Evolutionary conservation across 768 basidiomycete species (phyloP).

Genomic region (Lactarius hatsudake): DNA sequence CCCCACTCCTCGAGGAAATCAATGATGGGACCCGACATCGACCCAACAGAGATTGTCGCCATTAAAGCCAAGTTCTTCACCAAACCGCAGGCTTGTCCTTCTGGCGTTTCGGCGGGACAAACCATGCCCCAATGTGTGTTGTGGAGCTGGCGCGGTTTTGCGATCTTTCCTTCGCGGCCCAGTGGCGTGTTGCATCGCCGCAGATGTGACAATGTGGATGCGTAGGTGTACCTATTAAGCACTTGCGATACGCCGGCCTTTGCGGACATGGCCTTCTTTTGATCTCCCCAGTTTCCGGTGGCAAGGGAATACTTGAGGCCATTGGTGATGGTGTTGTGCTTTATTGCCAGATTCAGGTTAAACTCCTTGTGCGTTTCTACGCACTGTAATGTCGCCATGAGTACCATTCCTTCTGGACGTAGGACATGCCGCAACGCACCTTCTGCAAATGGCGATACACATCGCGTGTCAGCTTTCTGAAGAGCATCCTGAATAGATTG

Average conservation of each 20-base stretch:
- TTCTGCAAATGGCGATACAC: constrained; percentile 97
- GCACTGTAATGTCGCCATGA: constrained; percentile 53
- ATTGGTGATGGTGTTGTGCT: constrained; percentile 96
- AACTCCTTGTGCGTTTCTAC: constrained; percentile 97
- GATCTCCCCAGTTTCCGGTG: constrained; percentile 99
- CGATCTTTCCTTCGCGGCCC: constrained; percentile 97
- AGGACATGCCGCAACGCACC: constrained; percentile 43
- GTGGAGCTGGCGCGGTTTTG: constrained; percentile 97
- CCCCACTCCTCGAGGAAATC: constrained; percentile 99
- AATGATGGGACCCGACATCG: constrained; percentile 91
- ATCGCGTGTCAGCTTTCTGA: constrained; percentile 94
- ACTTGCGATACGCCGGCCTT: constrained; percentile 99
- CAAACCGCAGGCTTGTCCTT: constrained; percentile 98
- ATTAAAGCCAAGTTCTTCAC: constrained; percentile 98
- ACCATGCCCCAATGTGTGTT: constrained; percentile 99
- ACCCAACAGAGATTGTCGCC: constrained; percentile 97
- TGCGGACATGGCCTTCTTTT: constrained; percentile 97
- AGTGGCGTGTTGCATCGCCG: constrained; percentile 98
- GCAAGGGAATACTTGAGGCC: constrained; percentile 97
- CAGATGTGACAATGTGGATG: constrained; percentile 95
- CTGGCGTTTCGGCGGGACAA: constrained; percentile 98
- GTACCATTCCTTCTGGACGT: not conserved
- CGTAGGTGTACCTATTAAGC: constrained; percentile 97
- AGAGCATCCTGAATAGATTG: constrained; percentile 97
- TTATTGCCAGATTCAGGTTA: constrained; percentile 86